These are phyloP conservation scores for Cucumis variabilis DNA, from an alignment of 331 rosid genomes.

Conservation along the genomic window DNA sequence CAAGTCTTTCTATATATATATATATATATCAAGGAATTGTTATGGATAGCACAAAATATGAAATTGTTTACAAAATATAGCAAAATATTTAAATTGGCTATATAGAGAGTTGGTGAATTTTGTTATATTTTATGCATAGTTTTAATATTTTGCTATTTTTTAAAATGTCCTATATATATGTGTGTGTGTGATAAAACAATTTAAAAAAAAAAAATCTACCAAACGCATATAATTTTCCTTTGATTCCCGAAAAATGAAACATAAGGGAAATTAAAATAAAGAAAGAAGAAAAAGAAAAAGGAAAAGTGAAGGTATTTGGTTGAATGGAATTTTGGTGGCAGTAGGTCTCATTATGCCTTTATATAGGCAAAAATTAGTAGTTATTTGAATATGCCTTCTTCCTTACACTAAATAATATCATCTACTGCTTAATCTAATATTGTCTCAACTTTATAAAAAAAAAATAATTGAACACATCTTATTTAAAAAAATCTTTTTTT, in stretches of 20 bases:
- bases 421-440: not conserved
- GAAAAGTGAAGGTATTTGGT: not conserved
- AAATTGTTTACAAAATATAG: too few species aligned
- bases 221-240: not conserved
- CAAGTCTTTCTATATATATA: too few species aligned
- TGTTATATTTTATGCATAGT: too few species aligned
- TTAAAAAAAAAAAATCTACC: not conserved
- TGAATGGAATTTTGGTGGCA: not conserved
- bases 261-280: not conserved
- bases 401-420: slow-evolving; percentile 8
- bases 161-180: too few species aligned
- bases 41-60: too few species aligned
- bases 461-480: not conserved
- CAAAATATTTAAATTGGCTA: too few species aligned
- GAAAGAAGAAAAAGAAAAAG: not conserved
- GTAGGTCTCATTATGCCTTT: slow-evolving; percentile 20
- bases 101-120: too few species aligned
- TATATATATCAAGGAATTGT: too few species aligned
- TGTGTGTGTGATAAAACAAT: too few species aligned
- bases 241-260: not conserved
- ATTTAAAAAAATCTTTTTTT: not conserved
- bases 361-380: not conserved
- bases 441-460: not conserved
- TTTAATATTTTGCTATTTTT: too few species aligned
- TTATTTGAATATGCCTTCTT: not conserved